Evolutionary conservation across 75 land plant species (phyloP), one percentile per base, ranked within the genome.

Genomic region (Selaginella tamariscina): DNA sequence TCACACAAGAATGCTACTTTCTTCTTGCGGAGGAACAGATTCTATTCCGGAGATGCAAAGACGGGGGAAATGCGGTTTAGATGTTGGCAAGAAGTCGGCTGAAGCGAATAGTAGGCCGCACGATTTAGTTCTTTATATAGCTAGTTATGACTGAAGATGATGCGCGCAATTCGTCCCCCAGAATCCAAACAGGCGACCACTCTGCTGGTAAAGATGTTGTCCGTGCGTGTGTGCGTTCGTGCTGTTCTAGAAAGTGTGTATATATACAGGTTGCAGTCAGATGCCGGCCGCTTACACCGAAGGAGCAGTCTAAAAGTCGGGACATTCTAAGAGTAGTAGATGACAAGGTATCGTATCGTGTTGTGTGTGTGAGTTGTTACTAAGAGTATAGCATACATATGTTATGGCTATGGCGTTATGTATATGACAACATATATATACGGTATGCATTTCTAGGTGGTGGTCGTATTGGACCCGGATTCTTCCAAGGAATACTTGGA

Each of bases 391-490:
- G n/a, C n/a, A n/a, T n/a, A n/a, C n/a, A n/a, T n/a, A n/a, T n/a
- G n/a, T n/a, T n/a, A n/a, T n/a, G n/a, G n/a, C n/a, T n/a, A n/a
- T n/a, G n/a, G n/a, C n/a, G n/a, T n/a, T n/a, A n/a, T n/a, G n/a
- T n/a, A n/a, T n/a, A n/a, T n/a, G n/a, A n/a, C n/a, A n/a, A n/a
- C n/a, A n/a, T n/a, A n/a, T n/a, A n/a, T n/a, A n/a, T n/a, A n/a
- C n/a, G n/a, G 11, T 5, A 39, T 39, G 73, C 18, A 31, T 55
- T 70, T 71, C 49, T 70, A 90, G 96, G 79, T 80, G 70, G 82
- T 90, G 65, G 65, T 83, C 54, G 84, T 90, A 20, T 70, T 85
- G 71, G 92, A 87, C 67, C 88, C 96, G 65, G 96, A 90, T 67
- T 26, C 78, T 30, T 78, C 80, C 1, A 89, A 87, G 71, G 85